Percentiles rank a stretch among this genome's conserved stretches.
Conservation (phyloP, 208 protist species). For the Trypanosoma mega region DNA sequence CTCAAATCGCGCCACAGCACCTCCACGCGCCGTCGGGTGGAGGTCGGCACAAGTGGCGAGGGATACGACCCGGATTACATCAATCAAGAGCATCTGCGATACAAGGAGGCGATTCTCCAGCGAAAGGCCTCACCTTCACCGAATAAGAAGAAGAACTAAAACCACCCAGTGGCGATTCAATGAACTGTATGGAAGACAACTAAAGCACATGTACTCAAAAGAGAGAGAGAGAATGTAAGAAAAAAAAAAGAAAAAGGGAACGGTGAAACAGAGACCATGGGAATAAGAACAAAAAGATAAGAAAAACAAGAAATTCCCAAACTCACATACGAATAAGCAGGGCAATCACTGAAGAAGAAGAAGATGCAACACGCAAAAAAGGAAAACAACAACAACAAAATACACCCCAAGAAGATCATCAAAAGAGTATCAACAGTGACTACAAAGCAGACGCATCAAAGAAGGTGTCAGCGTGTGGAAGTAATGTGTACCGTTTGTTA, state of each 20-base stretch:
- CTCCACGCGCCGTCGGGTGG: slow-evolving; percentile 13
- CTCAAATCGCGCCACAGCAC: slow-evolving; percentile 12
- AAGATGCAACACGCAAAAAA: neutral
- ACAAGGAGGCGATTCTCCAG: slow-evolving; percentile 58
- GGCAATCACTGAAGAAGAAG: neutral
- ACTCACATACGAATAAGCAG: neutral
- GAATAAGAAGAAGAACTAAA: slow-evolving; percentile 48
- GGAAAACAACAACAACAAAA: neutral
- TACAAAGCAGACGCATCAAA: too few relatives aligned
- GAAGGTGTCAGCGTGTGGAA: too few relatives aligned
- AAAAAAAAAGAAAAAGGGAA: neutral
- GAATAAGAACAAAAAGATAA: slow-evolving; percentile 1
- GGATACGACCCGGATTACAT: slow-evolving; percentile 83
- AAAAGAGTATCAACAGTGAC: too few relatives aligned
- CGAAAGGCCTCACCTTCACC: slow-evolving; percentile 45
- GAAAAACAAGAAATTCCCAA: neutral
- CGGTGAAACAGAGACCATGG: neutral
- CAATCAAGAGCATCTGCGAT: slow-evolving; percentile 72
- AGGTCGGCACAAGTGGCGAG: slow-evolving; percentile 33
- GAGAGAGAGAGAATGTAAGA: neutral
- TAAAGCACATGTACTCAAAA: neutral
- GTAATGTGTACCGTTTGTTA: too few relatives aligned
- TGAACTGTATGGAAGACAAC: neutral
- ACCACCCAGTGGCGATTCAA: neutral
- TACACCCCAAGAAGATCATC: neutral